phyloP scores from a whole-genome alignment of 352 stramenopile genomes.

The Globisporangium abappressorium region DNA sequence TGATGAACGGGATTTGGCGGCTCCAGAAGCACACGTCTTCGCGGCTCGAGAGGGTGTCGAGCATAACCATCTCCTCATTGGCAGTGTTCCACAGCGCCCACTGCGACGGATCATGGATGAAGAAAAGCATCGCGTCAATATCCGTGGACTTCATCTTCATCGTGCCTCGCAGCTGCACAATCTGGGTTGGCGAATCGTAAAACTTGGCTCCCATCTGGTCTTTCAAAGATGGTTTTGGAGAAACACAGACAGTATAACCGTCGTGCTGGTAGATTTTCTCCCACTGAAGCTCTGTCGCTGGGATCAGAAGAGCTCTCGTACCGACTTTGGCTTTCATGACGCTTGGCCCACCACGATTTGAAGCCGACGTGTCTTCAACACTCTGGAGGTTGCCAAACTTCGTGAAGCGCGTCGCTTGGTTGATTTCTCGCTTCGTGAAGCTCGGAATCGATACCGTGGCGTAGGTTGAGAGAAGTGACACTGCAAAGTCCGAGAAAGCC shows the following conservation, averaged over 20 bases:
- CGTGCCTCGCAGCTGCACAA: conserved; percentile 26
- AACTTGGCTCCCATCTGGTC: not conserved
- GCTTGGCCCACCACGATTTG: not conserved
- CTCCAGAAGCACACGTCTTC: conserved; percentile 44
- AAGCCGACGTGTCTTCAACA: not conserved
- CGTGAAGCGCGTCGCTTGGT: conserved; percentile 30
- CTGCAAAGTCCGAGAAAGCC: conserved; percentile 28
- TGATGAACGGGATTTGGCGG: conserved; percentile 26
- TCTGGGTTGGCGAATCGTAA: not conserved
- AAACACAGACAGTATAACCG: conserved; percentile 16
- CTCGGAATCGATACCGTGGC: conserved; percentile 26
- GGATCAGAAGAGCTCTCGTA: conserved; percentile 18
- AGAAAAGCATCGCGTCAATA: conserved; percentile 17
- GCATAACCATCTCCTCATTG: conserved; percentile 21
- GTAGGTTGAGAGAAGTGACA: conserved; percentile 25
- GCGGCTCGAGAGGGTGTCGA: conserved; percentile 25
- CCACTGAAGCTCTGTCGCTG: conserved; percentile 13
- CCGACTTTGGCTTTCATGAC: conserved; percentile 5
- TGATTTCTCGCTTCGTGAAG: conserved; percentile 34
- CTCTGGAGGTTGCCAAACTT: conserved; percentile 23
- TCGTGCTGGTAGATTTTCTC: conserved; percentile 13
- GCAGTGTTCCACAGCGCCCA: conserved; percentile 19
- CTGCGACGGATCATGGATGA: conserved; percentile 24
- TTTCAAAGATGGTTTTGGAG: not conserved
- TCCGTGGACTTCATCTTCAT: conserved; percentile 22